Evolutionary conservation across 768 basidiomycete species (phyloP).

Genomic region (Suillus decipiens): DNA sequence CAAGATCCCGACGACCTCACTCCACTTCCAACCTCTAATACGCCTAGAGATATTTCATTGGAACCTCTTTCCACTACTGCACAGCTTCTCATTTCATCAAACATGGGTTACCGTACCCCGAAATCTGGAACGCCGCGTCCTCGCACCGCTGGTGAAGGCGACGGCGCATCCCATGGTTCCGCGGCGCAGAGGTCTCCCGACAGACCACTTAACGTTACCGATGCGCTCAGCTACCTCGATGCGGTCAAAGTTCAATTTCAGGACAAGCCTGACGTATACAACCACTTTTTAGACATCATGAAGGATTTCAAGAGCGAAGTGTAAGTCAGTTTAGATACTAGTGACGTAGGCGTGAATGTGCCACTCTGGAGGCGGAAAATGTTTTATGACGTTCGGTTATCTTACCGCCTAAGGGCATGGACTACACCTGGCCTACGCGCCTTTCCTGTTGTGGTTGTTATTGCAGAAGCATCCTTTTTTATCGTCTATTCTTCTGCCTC

Average conservation of each 20-base stretch:
- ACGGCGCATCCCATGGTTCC: slow-evolving; percentile 24
- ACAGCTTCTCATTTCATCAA: slow-evolving; percentile 5
- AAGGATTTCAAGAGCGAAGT: slow-evolving; percentile 98
- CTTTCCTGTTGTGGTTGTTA: slow-evolving; percentile 1
- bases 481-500: slow-evolving; percentile 16
- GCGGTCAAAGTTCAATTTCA: slow-evolving; percentile 92
- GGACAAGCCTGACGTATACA: slow-evolving; percentile 92
- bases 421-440: background rate
- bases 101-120: slow-evolving; percentile 24
- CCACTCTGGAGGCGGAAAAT: background rate
- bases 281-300: slow-evolving; percentile 95
- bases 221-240: slow-evolving; percentile 92
- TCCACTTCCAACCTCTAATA: background rate
- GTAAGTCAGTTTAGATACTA: slow-evolving; percentile 48
- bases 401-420: slow-evolving; percentile 7
- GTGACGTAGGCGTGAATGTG: background rate
- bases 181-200: slow-evolving; percentile 39
- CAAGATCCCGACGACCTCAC: slow-evolving; percentile 9
- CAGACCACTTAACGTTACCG: slow-evolving; percentile 86
- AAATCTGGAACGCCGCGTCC: slow-evolving; percentile 45
- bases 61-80: slow-evolving; percentile 2
- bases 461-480: slow-evolving; percentile 6
- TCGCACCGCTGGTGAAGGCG: slow-evolving; percentile 27
- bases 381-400: slow-evolving; percentile 5
- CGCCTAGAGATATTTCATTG: slow-evolving; percentile 1